Evolutionary conservation across 805 yeast species (phyloP), one percentile per base, ranked within the genome.

Genomic region (Starmerella riodocensis): DNA sequence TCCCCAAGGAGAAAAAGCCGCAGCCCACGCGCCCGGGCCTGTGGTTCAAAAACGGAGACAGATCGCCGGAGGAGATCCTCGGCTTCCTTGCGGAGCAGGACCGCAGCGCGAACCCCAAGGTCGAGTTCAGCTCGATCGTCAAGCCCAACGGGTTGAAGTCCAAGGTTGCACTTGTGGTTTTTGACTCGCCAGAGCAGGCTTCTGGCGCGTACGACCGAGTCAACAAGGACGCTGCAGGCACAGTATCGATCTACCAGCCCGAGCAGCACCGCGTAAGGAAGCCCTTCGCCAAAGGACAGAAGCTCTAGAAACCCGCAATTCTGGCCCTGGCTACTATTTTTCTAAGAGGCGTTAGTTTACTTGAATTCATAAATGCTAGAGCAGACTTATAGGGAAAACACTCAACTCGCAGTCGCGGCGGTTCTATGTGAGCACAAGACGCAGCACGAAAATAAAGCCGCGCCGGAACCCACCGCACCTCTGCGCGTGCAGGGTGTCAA

Each of bases 21-120:
- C 29, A 16, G 27, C 43, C 34, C 30, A 38, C 33, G 18, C 48
- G 47, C 9, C 63, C 62, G 6, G 67, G 64, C 3, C 50, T 63
- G 18, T 64, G 65, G 65, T 52, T 63, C 47, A 54, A 61, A 27
- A 54, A 55, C 32, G 66, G 61, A 31, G 54, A 51, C 26, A 56
- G 54, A n/a, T 27, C 53, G 13, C 57, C 59, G 34, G 58, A 55
- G 19, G 54, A 52, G 24, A 50, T 62, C 16, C 46, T 53, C 20
- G 51, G 44, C 13, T 51, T 47, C 34, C 59, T 64, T 34, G 47
- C 53, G 28, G 54, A 45, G 13, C 56, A 56, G 33, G 65, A 62
- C 38, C 59, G 55, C 18, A 45, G 42, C 7, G 36, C 46, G 34
- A 57, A 63, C 29, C 53, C 57, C 6, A 43, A 43, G 16, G 56